Conservation (phyloP, 768 basidiomycete genomes). For the Naganishia onofrii region DNA sequence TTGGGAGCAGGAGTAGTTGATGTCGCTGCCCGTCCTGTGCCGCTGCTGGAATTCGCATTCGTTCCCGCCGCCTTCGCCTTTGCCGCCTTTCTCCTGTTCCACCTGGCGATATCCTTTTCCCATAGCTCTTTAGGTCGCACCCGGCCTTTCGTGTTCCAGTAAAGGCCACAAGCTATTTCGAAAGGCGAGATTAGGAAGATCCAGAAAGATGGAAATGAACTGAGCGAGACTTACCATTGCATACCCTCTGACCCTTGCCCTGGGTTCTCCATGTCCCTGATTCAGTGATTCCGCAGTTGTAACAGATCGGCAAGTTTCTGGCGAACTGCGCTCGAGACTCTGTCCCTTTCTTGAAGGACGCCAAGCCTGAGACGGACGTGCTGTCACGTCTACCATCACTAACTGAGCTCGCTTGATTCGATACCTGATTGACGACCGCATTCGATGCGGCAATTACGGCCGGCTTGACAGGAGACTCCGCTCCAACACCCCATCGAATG, state of each 20-base stretch:
- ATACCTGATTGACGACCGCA: neutral
- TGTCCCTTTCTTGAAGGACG: slow-evolving; percentile 7
- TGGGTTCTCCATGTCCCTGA: slow-evolving; percentile 46
- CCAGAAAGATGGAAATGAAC: neutral
- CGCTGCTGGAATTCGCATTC: slow-evolving; percentile 33
- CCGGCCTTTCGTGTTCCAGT: slow-evolving; percentile 45
- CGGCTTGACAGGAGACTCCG: neutral
- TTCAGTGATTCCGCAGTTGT: slow-evolving; percentile 48
- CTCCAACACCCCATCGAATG: slow-evolving; percentile 25
- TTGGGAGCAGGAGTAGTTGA: slow-evolving; percentile 16
- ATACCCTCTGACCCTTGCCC: slow-evolving; percentile 40
- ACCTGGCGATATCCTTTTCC: slow-evolving; percentile 29
- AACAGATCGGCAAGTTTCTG: slow-evolving; percentile 35
- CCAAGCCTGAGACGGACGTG: neutral
- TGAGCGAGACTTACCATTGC: slow-evolving; percentile 43
- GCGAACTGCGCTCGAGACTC: slow-evolving; percentile 26
- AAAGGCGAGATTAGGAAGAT: neutral
- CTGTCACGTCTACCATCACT: neutral
- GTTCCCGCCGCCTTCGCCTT: slow-evolving; percentile 38
- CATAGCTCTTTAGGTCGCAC: slow-evolving; percentile 49
- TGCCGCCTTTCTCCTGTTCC: slow-evolving; percentile 14
- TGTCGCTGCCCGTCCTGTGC: slow-evolving; percentile 25
- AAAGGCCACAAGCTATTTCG: slow-evolving; percentile 46
- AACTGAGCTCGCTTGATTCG: neutral
- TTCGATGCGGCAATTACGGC: neutral